Base-by-base conservation (phyloP, 257 asterid species). In the Primulina huaijiensis region DNA sequence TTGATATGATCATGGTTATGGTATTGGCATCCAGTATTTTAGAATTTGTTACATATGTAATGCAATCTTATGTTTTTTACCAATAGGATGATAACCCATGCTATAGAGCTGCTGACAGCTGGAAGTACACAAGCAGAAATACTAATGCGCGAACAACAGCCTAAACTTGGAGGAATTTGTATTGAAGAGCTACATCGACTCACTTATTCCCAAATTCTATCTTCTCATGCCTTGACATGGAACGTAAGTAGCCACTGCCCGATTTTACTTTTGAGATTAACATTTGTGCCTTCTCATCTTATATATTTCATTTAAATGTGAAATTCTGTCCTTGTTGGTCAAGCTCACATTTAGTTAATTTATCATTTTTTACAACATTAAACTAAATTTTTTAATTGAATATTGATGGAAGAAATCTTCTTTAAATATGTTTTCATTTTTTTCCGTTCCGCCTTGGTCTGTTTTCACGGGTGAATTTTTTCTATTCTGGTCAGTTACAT, bases 161-260 rank as follows among this genome's bases (percentile, higher is more conserved):
- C 84, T 60, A 80, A 84, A 78, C 80, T 90, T 71, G 95, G 95
- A 58, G 96, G 97, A 75, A 82, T 90, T 79, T 83, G 92, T 90
- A 82, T 90, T 37, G 97, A 88, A 80, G 98, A 90, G 88, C 98
- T 93, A 71, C 86, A 88, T 74, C 87, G 92, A 57, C 86, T 93
- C 72, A 82, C 74, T 77, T 90, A 93, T 84, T 92, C 97, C 8
- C 97, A 90, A 87, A 88, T 90, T 68, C 83, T 93, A 67, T 90
- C 96, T 71, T 90, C 98, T 61, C 92, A 93, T 81, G 85, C 88
- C 72, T 79, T 90, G 87, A 93, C 98, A 29, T 93, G 98, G 98
- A 95, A 88, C 62, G 97, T 90, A 74, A 86, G 98, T 78, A 72
- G 62, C 35, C 46, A 8, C 9, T 67, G 65, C 6, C 33, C 21